Evolutionary conservation across 768 basidiomycete species (phyloP).

Genomic region (Pleurotus giganteus): DNA sequence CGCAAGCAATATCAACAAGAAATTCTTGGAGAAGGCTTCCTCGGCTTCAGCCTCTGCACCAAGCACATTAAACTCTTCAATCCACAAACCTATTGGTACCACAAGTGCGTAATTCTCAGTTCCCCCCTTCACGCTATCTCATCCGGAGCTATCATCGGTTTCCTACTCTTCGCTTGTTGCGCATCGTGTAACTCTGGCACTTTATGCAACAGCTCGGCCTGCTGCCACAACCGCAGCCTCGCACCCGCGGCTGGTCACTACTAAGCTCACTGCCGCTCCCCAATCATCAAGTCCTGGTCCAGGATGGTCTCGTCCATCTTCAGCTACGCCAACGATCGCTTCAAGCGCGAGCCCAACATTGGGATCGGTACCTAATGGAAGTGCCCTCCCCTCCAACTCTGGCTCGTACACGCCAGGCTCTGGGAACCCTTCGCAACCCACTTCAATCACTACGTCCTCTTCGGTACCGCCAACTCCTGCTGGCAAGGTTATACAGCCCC

Average conservation of each 20-base stretch:
- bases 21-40: constrained; percentile 90
- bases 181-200: constrained; percentile 8
- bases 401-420: constrained; percentile 30
- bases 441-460: constrained; percentile 29
- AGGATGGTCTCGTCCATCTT: constrained; percentile 81
- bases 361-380: constrained; percentile 32
- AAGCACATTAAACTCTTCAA: constrained; percentile 37
- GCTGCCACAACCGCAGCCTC: constrained; percentile 48
- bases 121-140: constrained; percentile 4
- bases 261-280: constrained; percentile 76
- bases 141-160: no score
- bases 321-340: constrained; percentile 57
- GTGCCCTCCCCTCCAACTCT: constrained; percentile 37
- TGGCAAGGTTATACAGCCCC: constrained; percentile 70
- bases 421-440: constrained; percentile 37
- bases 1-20: constrained; percentile 93
- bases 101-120: constrained; percentile 41
- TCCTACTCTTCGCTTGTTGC: constrained; percentile 8
- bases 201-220: constrained; percentile 50
- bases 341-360: constrained; percentile 36
- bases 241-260: constrained; percentile 82
- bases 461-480: constrained; percentile 50
- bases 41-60: constrained; percentile 49
- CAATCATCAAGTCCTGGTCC: constrained; percentile 56
- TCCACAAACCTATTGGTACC: constrained; percentile 46